Evolutionary conservation across 768 basidiomycete genomes (phyloP), one percentile per base, ranked within the genome.

Genomic region (Dioszegia crocea): DNA sequence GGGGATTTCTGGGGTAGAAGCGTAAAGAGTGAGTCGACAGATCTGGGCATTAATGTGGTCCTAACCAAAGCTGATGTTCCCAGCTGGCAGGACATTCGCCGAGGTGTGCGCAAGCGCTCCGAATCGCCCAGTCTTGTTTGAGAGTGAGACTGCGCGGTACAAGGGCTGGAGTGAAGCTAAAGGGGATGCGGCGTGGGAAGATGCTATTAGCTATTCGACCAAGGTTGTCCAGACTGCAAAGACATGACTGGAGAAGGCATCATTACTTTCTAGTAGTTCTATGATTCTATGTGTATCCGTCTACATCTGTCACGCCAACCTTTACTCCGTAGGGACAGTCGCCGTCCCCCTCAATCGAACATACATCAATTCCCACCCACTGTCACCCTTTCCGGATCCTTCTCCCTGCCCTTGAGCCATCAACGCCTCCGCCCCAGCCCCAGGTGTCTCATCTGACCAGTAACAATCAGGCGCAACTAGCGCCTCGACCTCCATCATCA

Each of bases 321-420:
- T 6, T 33, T 14, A 33, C 14, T 33, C 33, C 33, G 14, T 6
- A 33, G 33, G 14, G 14, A 31, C 43, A 4, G 30, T 56, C 6
- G 57, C 57, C 5, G 40, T 59, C 10, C 88, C 85, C 52, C 88
- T 80, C 66, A 90, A 73, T 47, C 89, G 79, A 61, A 83, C 83
- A 67, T 88, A 89, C 81, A 89, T 84, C 78, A 88, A 78, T 29
- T 81, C 77, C 87, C 66, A 83, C 77, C 60, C 84, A 78, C 67
- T 64, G 51, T 39, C 66, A n/a, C 61, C 36, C 60, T 36, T 40
- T 62, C 36, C 24, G 16, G n/a, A 5, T 19, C 47, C 47, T 21
- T 23, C 9, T 38, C 36, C 1, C 36, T 52, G 12, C 29, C 43
- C 6, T 21, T n/a, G n/a, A n/a, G n/a, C 56, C n/a, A 55, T 27